These are phyloP conservation scores for Spergularia azorica DNA, from an alignment of 179 eudicot species.

Conservation along the genomic window DNA sequence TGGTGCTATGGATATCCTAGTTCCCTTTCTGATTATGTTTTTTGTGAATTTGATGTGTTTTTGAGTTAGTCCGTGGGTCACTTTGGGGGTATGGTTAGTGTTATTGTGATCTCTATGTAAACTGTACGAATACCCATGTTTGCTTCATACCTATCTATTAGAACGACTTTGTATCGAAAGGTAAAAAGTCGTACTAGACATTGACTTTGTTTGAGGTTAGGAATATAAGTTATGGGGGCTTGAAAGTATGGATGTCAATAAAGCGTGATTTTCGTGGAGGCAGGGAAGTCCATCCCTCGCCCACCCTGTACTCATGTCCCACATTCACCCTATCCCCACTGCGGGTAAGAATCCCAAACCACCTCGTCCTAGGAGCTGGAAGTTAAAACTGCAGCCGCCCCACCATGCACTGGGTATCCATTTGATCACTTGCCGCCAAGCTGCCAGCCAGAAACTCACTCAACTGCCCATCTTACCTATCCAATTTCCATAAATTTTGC, in stretches of 20 bases:
- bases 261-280: too few relatives aligned
- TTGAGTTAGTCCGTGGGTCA: background rate
- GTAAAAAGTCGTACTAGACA: background rate
- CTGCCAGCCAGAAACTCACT: too few relatives aligned
- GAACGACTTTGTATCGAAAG: background rate
- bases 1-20: background rate
- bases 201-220: background rate
- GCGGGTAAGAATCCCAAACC: too few relatives aligned
- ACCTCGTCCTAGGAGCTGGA: too few relatives aligned
- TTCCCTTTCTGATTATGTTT: slow-evolving; percentile 5
- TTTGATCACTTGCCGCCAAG: too few relatives aligned
- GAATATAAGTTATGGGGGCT: background rate
- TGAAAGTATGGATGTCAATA: background rate
- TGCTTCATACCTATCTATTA: background rate
- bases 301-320: too few relatives aligned
- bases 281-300: too few relatives aligned
- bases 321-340: too few relatives aligned
- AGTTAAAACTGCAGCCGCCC: too few relatives aligned
- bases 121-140: background rate
- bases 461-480: too few relatives aligned
- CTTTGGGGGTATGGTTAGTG: background rate
- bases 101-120: background rate
- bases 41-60: background rate
- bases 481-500: too few relatives aligned
- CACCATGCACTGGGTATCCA: too few relatives aligned